These are phyloP conservation scores for Cenchrus americanus DNA, from an alignment of 176 grass and related monocot genomes.

Conservation along the genomic window DNA sequence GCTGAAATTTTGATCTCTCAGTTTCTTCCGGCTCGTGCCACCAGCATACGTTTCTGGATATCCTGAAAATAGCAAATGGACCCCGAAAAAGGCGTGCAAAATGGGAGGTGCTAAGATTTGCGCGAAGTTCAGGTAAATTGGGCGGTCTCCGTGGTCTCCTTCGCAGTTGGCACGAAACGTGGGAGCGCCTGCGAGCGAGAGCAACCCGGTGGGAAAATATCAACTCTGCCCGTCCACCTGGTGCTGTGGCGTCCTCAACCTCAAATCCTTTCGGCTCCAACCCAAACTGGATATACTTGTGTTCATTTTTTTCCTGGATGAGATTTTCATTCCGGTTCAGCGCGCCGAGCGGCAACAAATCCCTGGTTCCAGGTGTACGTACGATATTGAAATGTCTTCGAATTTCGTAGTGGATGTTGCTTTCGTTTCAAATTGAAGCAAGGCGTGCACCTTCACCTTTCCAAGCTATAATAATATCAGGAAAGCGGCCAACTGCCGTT, in stretches of 20 bases:
- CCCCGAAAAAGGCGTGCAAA: background rate
- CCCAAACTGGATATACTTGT: background rate
- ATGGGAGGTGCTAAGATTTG: no score
- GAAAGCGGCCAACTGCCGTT: background rate
- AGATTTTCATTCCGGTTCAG: background rate
- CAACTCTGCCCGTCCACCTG: background rate
- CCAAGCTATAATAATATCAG: background rate
- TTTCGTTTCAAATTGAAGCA: background rate
- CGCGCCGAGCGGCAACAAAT: background rate
- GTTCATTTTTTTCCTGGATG: background rate
- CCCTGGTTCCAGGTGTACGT: background rate
- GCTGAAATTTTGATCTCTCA: background rate
- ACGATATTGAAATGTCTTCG: background rate
- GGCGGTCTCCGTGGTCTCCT: no score
- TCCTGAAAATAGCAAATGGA: background rate
- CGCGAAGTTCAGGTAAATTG: background rate
- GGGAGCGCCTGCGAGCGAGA: background rate
- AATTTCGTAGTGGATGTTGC: background rate
- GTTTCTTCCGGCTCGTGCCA: background rate
- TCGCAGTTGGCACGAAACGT: background rate
- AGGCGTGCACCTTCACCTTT: background rate
- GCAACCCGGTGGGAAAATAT: background rate
- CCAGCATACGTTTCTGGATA: background rate
- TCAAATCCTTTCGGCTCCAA: background rate
- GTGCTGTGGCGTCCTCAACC: background rate